phyloP scores from a whole-genome alignment of 2,329 filamentous ascomycete species.

The Kalmusia sp. region DNA sequence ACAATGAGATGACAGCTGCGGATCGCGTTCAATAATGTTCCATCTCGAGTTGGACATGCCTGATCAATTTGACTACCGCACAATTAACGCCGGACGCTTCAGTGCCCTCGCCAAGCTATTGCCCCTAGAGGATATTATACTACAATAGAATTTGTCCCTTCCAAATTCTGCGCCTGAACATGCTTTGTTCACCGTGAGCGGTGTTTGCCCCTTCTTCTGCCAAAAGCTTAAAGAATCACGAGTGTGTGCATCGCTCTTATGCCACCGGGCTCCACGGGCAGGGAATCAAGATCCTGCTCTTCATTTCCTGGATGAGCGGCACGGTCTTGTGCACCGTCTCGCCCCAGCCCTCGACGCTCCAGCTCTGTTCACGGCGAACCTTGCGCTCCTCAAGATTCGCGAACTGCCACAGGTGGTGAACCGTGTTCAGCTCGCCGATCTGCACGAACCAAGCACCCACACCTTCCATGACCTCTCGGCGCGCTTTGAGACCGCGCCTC shows the following conservation, averaged over 20 bases:
- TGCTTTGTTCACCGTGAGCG: background rate
- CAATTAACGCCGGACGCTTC: background rate
- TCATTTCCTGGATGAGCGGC: constrained; percentile 95
- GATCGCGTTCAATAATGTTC: no score
- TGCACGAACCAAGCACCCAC: constrained; percentile 99
- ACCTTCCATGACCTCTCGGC: constrained; percentile 97
- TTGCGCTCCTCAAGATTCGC: constrained; percentile 95
- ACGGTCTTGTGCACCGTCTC: constrained; percentile 99
- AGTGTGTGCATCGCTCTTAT: constrained; percentile 50
- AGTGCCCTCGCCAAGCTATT: background rate
- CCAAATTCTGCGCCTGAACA: constrained; percentile 2
- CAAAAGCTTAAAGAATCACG: background rate
- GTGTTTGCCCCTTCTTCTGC: background rate
- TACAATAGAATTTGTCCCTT: constrained; percentile 2
- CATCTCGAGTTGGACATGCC: background rate
- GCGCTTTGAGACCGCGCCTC: constrained; percentile 87
- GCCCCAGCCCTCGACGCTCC: constrained; percentile 93
- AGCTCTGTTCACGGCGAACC: constrained; percentile 88
- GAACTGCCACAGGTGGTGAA: constrained; percentile 99
- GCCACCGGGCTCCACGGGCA: constrained; percentile 97
- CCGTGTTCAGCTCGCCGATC: constrained; percentile 95
- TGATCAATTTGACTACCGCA: background rate
- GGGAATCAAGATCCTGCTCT: constrained; percentile 89
- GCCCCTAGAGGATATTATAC: constrained; percentile 4
- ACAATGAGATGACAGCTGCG: background rate